These are phyloP conservation scores for Fraxinus velutina DNA, from an alignment of 305 asterid genomes.

Conservation along the genomic window DNA sequence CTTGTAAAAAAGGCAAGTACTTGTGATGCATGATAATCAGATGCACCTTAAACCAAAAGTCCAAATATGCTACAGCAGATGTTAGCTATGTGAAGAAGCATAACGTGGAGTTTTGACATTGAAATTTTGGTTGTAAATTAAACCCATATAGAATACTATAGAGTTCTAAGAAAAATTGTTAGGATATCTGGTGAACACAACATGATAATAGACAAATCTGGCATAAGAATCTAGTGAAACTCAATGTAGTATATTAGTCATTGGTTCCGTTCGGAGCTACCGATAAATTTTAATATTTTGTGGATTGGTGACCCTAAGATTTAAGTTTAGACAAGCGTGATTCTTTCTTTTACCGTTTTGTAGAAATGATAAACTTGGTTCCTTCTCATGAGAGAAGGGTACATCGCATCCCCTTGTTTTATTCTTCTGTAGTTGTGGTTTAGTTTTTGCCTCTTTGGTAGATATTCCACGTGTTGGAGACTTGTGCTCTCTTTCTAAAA, in stretches of 20 bases:
- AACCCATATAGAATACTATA: not conserved
- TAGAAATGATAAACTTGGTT: not conserved
- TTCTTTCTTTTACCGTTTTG: not conserved
- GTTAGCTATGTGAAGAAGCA: not conserved
- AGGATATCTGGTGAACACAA: not conserved
- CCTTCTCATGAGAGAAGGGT: not conserved
- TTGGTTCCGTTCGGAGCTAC: not conserved
- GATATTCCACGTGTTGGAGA: not conserved
- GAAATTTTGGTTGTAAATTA: not conserved
- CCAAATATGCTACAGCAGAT: not conserved
- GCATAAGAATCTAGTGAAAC: not conserved
- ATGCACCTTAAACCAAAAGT: not conserved
- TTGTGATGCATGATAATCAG: not conserved
- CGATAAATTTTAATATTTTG: not conserved
- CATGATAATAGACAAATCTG: not conserved
- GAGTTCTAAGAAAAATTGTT: not conserved
- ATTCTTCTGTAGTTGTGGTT: not conserved
- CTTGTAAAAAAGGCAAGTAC: not conserved
- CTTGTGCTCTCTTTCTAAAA: not conserved
- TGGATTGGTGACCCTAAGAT: not conserved
- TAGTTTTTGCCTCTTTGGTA: not conserved
- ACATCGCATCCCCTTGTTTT: not conserved
- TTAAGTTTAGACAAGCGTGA: not conserved
- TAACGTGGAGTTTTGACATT: not conserved
- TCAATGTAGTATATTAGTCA: not conserved